phyloP scores from a whole-genome alignment of 139 green algal genomes.

The Asterochloris erici region DNA sequence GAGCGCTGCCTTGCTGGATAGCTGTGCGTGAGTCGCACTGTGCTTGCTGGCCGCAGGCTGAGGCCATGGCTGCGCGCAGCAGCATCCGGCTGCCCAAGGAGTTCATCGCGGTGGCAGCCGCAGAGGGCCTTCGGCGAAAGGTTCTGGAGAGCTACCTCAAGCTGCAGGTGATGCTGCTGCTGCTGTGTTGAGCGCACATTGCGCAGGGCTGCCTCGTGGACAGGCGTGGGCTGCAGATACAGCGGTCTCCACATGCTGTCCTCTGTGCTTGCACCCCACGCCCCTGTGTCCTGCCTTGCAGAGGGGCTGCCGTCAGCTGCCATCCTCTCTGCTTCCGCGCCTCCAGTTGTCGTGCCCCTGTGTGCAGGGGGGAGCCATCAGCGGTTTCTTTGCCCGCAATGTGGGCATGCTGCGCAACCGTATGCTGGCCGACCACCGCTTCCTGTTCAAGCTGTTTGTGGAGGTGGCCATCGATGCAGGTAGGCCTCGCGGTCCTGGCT shows the following conservation, averaged over 20 bases:
- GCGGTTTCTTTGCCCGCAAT: conserved; percentile 44
- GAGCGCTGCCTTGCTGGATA: no score
- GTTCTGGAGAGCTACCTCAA: conserved; percentile 35
- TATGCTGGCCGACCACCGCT: conserved; percentile 77
- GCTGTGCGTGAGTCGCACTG: neutral
- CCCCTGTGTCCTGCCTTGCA: neutral
- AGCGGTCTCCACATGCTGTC: conserved; percentile 7
- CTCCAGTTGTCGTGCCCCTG: neutral
- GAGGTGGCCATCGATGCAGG: conserved; percentile 91
- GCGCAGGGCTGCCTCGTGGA: no score
- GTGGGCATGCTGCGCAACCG: conserved; percentile 77
- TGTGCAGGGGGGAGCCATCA: conserved; percentile 32
- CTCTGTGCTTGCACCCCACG: neutral
- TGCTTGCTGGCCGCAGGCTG: conserved; percentile 20
- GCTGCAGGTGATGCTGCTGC: conserved; percentile 20
- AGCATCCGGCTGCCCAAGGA: conserved; percentile 53
- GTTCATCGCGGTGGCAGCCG: conserved; percentile 41
- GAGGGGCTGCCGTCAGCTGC: neutral
- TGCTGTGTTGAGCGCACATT: no score
- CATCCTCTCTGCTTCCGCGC: neutral
- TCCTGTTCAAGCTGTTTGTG: conserved; percentile 80
- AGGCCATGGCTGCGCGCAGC: conserved; percentile 49
- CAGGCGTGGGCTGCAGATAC: neutral
- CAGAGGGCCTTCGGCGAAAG: conserved; percentile 32
- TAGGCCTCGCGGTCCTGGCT: conserved; percentile 13